Conservation (phyloP, 176 grass and related monocot species). For the Aegilops speltoides region DNA sequence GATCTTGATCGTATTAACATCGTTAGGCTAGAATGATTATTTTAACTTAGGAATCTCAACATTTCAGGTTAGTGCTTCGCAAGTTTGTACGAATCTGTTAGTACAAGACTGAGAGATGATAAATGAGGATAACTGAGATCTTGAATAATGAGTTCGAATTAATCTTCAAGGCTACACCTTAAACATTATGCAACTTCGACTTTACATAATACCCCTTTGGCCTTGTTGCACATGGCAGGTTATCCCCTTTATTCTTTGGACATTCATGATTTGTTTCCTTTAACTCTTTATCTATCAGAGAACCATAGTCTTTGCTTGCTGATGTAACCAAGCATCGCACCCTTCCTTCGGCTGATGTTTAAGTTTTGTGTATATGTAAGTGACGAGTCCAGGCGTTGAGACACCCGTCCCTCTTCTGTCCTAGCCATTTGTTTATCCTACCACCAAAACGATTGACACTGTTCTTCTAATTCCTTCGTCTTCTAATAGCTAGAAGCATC, state of each 20-base stretch:
- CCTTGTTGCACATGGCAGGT: background rate
- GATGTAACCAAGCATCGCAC: background rate
- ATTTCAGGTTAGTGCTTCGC: no score
- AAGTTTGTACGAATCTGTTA: no score
- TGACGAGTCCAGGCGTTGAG: background rate
- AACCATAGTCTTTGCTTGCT: constrained; percentile 2
- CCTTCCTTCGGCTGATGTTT: background rate
- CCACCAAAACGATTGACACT: background rate
- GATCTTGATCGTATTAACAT: no score
- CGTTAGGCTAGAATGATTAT: no score
- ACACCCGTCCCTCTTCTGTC: background rate
- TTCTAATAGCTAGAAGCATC: background rate
- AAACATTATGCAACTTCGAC: background rate
- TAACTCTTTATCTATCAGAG: background rate
- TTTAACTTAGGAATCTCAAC: no score
- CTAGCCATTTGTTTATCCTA: background rate
- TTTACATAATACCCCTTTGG: background rate
- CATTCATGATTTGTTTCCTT: background rate
- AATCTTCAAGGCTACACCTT: background rate
- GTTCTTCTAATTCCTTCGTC: background rate
- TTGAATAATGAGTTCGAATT: no score
- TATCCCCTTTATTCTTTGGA: background rate
- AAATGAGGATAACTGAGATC: no score
- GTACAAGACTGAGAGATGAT: no score
- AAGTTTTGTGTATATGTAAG: background rate